Evolutionary conservation across 1,284 basidiomycete species (phyloP).

Genomic region (Malassezia pachydermatis): DNA sequence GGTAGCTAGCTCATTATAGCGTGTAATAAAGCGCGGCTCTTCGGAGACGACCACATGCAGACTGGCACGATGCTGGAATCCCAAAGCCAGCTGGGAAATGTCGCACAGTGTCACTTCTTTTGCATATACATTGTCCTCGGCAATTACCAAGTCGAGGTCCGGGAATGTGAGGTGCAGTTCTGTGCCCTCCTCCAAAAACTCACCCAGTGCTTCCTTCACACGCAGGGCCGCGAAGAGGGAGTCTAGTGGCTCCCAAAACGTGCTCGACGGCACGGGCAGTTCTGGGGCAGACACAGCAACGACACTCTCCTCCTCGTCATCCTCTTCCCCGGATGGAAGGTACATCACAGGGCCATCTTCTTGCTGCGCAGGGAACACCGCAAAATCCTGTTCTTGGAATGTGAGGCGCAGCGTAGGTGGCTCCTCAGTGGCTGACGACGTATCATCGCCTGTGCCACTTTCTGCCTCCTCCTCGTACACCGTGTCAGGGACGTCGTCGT

Average conservation of each 20-base stretch:
- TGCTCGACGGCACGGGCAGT: constrained; percentile 22
- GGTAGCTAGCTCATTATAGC: constrained; percentile 39
- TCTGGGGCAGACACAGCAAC: constrained; percentile 28
- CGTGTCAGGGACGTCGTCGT: not conserved
- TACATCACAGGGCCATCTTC: constrained; percentile 5
- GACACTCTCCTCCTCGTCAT: not conserved
- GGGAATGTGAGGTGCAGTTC: constrained; percentile 32
- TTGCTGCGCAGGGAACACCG: constrained; percentile 20
- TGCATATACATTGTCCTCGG: constrained; percentile 41
- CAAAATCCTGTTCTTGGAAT: constrained; percentile 43
- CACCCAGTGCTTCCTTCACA: constrained; percentile 35
- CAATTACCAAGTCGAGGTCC: constrained; percentile 32
- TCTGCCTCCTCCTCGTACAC: not conserved
- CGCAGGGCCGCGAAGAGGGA: constrained; percentile 33
- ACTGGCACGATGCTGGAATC: constrained; percentile 27
- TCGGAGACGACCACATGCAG: constrained; percentile 34
- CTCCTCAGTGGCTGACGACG: not conserved
- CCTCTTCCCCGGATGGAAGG: not conserved
- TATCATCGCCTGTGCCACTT: not conserved
- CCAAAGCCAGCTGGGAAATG: constrained; percentile 33
- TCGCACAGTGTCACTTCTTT: constrained; percentile 39
- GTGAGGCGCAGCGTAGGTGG: constrained; percentile 25
- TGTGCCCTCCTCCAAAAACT: constrained; percentile 42
- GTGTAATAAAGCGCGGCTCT: constrained; percentile 34
- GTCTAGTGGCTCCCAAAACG: constrained; percentile 37